These are phyloP conservation scores for Picochlorum sp. DNA, from an alignment of 139 green algal genomes.

Conservation along the genomic window DNA sequence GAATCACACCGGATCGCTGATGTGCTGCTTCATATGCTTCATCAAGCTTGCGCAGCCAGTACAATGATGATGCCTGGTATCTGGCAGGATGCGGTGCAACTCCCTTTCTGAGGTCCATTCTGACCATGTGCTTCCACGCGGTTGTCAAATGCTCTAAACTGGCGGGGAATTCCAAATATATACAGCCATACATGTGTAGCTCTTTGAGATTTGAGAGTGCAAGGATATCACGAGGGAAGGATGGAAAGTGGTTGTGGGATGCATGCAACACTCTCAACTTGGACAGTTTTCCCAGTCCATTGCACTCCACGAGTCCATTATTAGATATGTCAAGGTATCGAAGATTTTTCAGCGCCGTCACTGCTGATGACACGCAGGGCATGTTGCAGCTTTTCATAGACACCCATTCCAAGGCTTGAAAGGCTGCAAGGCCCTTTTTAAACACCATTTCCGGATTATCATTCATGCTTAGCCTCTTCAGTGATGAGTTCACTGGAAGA, in stretches of 20 bases:
- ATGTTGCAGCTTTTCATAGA: slow-evolving; percentile 6
- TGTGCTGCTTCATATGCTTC: too few species aligned
- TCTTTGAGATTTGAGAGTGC: neutral
- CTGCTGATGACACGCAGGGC: neutral
- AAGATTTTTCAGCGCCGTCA: neutral
- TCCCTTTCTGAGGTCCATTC: too few species aligned
- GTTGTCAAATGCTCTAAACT: too few species aligned
- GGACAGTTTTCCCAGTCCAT: neutral
- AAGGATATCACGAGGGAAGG: slow-evolving; percentile 1
- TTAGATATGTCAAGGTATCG: slow-evolving; percentile 5
- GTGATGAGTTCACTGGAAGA: neutral
- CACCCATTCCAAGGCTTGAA: slow-evolving; percentile 1
- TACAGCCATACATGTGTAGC: neutral
- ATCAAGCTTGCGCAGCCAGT: too few species aligned
- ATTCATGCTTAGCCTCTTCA: slow-evolving; percentile 3
- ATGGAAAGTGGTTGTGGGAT: slow-evolving; percentile 7
- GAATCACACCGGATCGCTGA: too few species aligned
- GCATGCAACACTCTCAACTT: neutral
- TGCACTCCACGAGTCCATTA: slow-evolving; percentile 4
- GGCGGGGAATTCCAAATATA: neutral
- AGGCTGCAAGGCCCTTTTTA: neutral
- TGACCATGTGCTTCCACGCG: too few species aligned
- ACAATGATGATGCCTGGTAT: too few species aligned
- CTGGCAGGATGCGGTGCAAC: too few species aligned
- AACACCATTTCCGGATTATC: neutral